Evolutionary conservation across 352 stramenopile species (phyloP).

Genomic region (Aphanomyces cochlioides): DNA sequence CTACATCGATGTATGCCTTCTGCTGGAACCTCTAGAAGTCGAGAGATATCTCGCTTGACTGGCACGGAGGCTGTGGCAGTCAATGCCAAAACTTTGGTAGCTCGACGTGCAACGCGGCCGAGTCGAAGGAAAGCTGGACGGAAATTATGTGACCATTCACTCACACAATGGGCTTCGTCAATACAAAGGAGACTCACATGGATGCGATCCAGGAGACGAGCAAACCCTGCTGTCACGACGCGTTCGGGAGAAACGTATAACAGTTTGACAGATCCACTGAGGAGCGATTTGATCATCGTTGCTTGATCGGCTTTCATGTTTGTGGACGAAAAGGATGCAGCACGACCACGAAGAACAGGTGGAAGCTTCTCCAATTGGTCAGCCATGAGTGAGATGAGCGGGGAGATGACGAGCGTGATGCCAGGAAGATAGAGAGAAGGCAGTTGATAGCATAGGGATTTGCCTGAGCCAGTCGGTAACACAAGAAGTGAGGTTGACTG

Average conservation of each 20-base stretch:
- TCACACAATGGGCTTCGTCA: slow-evolving; percentile 94
- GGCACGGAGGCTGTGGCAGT: slow-evolving; percentile 88
- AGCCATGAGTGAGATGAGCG: slow-evolving; percentile 91
- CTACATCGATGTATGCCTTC: slow-evolving; percentile 30
- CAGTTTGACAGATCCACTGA: slow-evolving; percentile 63
- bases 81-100: slow-evolving; percentile 77
- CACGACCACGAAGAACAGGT: slow-evolving; percentile 43
- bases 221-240: slow-evolving; percentile 77
- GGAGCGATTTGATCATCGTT: slow-evolving; percentile 58
- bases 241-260: slow-evolving; percentile 91
- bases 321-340: slow-evolving; percentile 52
- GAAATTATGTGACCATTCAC: slow-evolving; percentile 95
- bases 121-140: slow-evolving; percentile 78
- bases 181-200: slow-evolving; percentile 85
- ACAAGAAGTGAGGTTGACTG: slow-evolving; percentile 82
- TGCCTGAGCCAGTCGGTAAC: slow-evolving; percentile 96
- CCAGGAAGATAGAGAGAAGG: slow-evolving; percentile 78
- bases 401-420: slow-evolving; percentile 90
- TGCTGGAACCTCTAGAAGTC: slow-evolving; percentile 38
- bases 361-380: slow-evolving; percentile 86
- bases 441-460: slow-evolving; percentile 98
- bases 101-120: slow-evolving; percentile 39
- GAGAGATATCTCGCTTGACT: slow-evolving; percentile 67
- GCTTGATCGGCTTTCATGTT: slow-evolving; percentile 52
- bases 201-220: slow-evolving; percentile 50